A percentile compares a stretch with the other conserved stretches of the same genome.
These are phyloP conservation scores for Blastocladiella britannica DNA, from an alignment of 192 early-diverging fungal genomes.

Conservation along the genomic window DNA sequence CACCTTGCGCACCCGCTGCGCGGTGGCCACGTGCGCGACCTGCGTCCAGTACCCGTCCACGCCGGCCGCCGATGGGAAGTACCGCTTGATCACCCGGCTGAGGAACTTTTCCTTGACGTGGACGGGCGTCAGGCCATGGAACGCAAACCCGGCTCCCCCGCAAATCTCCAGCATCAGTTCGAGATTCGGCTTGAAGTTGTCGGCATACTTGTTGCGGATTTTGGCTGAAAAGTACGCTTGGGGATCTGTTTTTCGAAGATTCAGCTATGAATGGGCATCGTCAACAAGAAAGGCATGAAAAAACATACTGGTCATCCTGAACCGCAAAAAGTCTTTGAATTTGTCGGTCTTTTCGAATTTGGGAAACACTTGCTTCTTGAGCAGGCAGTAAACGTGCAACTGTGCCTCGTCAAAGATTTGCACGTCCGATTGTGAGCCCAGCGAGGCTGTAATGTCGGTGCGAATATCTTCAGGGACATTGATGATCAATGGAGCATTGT, in stretches of 20 bases:
- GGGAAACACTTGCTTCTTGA: constrained; percentile 52
- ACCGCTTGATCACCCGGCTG: constrained; percentile 7
- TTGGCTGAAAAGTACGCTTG: constrained; percentile 5
- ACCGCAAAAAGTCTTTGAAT: constrained; percentile 19
- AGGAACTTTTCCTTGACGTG: constrained; percentile 11
- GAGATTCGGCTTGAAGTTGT: constrained; percentile 9
- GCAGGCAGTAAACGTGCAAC: constrained; percentile 47
- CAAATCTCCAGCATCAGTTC: constrained; percentile 8
- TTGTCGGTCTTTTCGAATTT: constrained; percentile 41
- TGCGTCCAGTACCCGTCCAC: constrained; percentile 1
- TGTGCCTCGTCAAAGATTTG: constrained; percentile 64
- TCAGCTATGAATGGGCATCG: too few species aligned
- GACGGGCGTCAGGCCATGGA: constrained; percentile 2
- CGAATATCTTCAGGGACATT: constrained; percentile 50
- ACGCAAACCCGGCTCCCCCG: constrained; percentile 5
- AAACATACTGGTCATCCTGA: constrained; percentile 22
- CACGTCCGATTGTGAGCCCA: constrained; percentile 28
- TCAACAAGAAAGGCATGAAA: background rate
- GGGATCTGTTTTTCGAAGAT: constrained; percentile 4
- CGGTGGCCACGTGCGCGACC: background rate
- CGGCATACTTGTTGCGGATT: constrained; percentile 3
- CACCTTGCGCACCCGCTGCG: background rate
- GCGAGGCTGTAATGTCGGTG: constrained; percentile 46
- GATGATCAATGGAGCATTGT: constrained; percentile 40
- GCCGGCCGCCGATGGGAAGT: constrained; percentile 7